Conservation (phyloP, 805 yeast genomes). For the Saccharomycopsis vini region DNA sequence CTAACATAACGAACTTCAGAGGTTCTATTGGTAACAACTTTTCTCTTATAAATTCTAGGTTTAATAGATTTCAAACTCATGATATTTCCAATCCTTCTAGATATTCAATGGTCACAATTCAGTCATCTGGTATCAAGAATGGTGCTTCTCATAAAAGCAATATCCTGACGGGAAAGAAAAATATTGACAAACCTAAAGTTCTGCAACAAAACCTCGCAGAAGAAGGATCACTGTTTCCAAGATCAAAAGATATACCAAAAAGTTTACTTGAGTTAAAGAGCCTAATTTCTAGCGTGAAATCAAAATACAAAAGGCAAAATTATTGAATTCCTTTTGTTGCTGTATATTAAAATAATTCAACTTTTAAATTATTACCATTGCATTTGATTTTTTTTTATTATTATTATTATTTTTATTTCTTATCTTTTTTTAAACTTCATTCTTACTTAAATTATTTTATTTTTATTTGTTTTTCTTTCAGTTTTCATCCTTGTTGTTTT, state of each 20-base stretch:
- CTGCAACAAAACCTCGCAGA: too few relatives aligned
- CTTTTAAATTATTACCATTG: too few relatives aligned
- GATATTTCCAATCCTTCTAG: background rate
- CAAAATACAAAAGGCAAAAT: constrained; percentile 8
- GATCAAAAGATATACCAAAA: background rate
- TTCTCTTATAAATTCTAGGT: constrained; percentile 3
- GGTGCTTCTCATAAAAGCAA: too few relatives aligned
- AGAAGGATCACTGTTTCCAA: too few relatives aligned
- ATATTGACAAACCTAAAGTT: background rate
- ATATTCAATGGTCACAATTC: background rate
- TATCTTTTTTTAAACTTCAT: background rate
- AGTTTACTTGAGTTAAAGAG: constrained; percentile 6
- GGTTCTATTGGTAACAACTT: background rate
- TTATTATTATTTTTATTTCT: background rate
- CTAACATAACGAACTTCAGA: background rate
- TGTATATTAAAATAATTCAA: too few relatives aligned
- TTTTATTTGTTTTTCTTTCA: too few relatives aligned
- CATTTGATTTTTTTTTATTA: background rate
- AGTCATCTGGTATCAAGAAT: too few relatives aligned
- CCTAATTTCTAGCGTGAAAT: constrained; percentile 9
- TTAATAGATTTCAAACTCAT: too few relatives aligned
- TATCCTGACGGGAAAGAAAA: too few relatives aligned
- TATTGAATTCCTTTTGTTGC: too few relatives aligned
- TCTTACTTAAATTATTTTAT: background rate
- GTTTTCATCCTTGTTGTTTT: too few relatives aligned